Conservation (phyloP, 2,329 filamentous ascomycete genomes). For the Elsinoe australis region DNA sequence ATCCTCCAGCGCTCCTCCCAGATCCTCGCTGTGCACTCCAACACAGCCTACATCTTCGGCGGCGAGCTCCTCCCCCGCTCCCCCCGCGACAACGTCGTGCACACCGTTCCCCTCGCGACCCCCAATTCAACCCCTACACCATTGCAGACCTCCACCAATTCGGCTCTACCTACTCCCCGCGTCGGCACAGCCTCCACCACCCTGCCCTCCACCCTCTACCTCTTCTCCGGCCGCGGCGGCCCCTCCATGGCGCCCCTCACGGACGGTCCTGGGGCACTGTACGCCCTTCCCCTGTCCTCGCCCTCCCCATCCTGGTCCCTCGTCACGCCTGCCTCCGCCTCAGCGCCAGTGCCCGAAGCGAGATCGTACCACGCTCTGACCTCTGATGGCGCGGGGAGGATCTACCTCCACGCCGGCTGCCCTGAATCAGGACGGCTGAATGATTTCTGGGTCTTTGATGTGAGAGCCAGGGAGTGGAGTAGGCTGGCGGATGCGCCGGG, state of each 20-base stretch:
- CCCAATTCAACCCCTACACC: constrained; percentile 12
- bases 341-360: constrained; percentile 48
- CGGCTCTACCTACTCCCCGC: constrained; percentile 51
- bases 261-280: constrained; percentile 47
- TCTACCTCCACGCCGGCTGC: constrained; percentile 72
- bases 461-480: constrained; percentile 58
- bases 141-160: constrained; percentile 42
- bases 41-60: constrained; percentile 64
- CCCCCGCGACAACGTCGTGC: constrained; percentile 65
- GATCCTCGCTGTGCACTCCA: constrained; percentile 46
- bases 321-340: constrained; percentile 48
- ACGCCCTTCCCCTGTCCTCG: constrained; percentile 1
- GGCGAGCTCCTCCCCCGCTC: constrained; percentile 61
- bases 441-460: constrained; percentile 73
- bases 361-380: constrained; percentile 65
- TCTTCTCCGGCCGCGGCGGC: constrained; percentile 73
- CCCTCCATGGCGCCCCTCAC: constrained; percentile 57
- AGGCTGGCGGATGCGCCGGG: constrained; percentile 60
- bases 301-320: constrained; percentile 50
- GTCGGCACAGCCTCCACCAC: constrained; percentile 65
- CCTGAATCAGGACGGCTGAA: constrained; percentile 54
- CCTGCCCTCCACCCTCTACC: constrained; percentile 62
- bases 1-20: constrained; percentile 66
- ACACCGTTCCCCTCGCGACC: constrained; percentile 31
- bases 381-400: constrained; percentile 57